These are phyloP conservation scores for Earliella scabrosa DNA, from an alignment of 1,284 basidiomycete species.

Conservation along the genomic window DNA sequence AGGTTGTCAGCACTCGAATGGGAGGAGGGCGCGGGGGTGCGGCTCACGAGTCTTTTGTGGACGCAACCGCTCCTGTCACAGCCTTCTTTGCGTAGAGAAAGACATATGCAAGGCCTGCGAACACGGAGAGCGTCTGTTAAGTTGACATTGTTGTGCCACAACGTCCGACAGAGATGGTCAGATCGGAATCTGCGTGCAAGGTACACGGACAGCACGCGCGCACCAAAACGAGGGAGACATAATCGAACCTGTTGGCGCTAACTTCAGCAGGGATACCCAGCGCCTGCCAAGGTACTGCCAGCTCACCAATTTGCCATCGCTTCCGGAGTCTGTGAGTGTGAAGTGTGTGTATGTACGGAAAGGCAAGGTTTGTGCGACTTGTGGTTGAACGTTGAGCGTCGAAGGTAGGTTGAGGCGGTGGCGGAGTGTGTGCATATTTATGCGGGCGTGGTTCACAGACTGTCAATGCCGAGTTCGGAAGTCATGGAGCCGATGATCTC, in stretches of 20 bases:
- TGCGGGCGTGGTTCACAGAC: no score
- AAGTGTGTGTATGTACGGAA: not conserved
- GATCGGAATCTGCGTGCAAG: no score
- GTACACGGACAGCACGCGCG: not conserved
- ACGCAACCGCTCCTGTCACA: constrained; percentile 18
- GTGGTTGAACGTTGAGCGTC: no score
- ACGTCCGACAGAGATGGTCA: no score
- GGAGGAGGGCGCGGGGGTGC: no score
- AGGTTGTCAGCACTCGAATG: no score
- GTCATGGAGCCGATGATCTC: not conserved
- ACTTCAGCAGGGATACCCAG: not conserved
- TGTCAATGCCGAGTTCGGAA: not conserved
- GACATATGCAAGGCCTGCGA: constrained; percentile 17
- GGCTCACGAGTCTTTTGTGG: constrained; percentile 30
- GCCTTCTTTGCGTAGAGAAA: constrained; percentile 10
- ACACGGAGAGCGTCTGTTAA: constrained; percentile 23
- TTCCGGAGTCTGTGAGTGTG: not conserved
- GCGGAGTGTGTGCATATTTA: no score
- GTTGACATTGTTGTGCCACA: no score
- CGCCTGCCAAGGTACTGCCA: no score
- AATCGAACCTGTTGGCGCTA: constrained; percentile 13
- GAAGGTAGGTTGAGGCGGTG: no score
- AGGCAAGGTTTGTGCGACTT: no score
- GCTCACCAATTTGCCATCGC: not conserved
- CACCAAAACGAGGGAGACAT: constrained; percentile 15